Evolutionary conservation across 805 yeast species (phyloP).

Genomic region (Saccharomycopsis babjevae): DNA sequence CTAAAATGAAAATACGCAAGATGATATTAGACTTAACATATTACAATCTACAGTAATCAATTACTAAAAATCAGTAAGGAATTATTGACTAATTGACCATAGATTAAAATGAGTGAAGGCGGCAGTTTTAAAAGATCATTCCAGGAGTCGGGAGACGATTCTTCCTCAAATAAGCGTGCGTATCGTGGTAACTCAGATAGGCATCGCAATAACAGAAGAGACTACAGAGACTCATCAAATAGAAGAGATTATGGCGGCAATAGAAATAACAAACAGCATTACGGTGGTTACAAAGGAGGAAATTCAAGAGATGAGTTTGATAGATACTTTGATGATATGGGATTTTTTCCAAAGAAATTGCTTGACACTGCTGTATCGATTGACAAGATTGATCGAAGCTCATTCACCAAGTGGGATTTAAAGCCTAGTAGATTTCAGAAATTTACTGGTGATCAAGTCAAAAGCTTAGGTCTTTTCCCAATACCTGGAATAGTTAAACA

Average conservation of each 20-base stretch:
- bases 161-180: not conserved
- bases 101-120: not conserved
- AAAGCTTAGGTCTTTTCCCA: constrained; percentile 69
- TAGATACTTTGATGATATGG: not conserved
- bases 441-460: constrained; percentile 67
- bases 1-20: not conserved
- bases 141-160: not conserved
- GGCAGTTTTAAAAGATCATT: not conserved
- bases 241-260: constrained; percentile 12
- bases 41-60: too few relatives aligned
- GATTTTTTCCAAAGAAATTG: not conserved
- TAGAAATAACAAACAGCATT: constrained; percentile 5
- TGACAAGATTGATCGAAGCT: constrained; percentile 38
- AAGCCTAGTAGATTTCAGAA: constrained; percentile 65
- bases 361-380: constrained; percentile 36
- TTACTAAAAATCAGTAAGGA: not conserved
- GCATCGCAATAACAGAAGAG: not conserved
- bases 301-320: not conserved
- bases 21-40: not conserved
- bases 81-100: not conserved
- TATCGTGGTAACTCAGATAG: not conserved
- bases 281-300: not conserved
- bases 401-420: constrained; percentile 55
- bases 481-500: constrained; percentile 49
- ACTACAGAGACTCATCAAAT: not conserved